A percentile compares a stretch with the other conserved stretches of the same genome.
Evolutionary conservation across 768 basidiomycete genomes (phyloP).

Genomic region (Boletus subparvulus): DNA sequence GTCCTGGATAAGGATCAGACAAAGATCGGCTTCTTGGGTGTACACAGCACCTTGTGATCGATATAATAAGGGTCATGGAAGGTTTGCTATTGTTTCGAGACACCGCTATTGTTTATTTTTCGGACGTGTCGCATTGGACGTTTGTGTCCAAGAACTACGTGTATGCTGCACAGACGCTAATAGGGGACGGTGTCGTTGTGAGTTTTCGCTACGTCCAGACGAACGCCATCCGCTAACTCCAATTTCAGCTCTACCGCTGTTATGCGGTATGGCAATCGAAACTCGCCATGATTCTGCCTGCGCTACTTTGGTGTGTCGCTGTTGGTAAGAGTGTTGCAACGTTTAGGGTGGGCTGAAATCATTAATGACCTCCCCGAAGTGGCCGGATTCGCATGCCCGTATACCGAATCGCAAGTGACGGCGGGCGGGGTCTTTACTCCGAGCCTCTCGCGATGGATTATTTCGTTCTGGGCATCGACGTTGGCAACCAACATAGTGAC

Average conservation of each 20-base stretch:
- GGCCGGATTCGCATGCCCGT: conserved; percentile 20
- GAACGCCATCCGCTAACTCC: background rate
- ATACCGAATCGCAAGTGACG: conserved; percentile 10
- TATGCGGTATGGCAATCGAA: conserved; percentile 35
- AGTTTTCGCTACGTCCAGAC: background rate
- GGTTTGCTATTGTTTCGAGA: conserved; percentile 28
- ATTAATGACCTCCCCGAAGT: conserved; percentile 5
- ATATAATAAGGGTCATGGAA: conserved; percentile 24
- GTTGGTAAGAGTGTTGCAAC: conserved; percentile 15
- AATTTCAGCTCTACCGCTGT: conserved; percentile 26
- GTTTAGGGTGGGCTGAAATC: background rate
- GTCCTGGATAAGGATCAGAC: too few relatives aligned
- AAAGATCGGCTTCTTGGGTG: background rate
- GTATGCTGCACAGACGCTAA: conserved; percentile 27
- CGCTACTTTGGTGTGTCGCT: conserved; percentile 30
- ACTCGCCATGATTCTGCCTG: conserved; percentile 27
- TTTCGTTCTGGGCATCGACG: conserved; percentile 32
- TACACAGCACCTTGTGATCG: conserved; percentile 26
- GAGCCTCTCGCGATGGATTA: conserved; percentile 34
- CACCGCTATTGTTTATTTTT: conserved; percentile 25
- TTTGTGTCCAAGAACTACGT: conserved; percentile 29
- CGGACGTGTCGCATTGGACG: conserved; percentile 25
- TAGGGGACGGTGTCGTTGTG: conserved; percentile 34
- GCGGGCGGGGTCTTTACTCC: conserved; percentile 27
- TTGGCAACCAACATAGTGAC: conserved; percentile 34